Base-by-base conservation (phyloP, 305 asterid genomes). In the Plantago coronopus region DNA sequence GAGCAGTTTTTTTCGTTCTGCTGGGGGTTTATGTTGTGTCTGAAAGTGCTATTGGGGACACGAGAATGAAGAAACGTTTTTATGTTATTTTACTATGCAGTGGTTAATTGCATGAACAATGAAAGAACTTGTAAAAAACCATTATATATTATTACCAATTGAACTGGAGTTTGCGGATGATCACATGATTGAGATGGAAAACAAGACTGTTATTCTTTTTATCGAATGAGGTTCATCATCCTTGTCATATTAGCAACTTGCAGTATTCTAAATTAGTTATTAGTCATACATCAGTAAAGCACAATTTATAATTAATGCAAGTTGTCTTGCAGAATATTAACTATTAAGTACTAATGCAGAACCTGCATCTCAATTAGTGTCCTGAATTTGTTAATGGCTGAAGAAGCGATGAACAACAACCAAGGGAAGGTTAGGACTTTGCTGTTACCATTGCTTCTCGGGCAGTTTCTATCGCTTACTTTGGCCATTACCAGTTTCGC, bases 401-500 rank as follows among this genome's bases (percentile, higher is more conserved):
- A 53, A 53, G 57, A 53, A 53, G 57, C 57, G 40, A 53, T 53
- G 57, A 53, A 12, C 38, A 18, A 0, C 17, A 21, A 22, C 4
- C 38, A 53, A 25, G 18, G 12, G 13, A 53, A 53, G 8, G 20
- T 20, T 34, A 16, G 40, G n/a, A 22, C 57, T 23, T 25, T 53
- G 42, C 10, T 38, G n/a, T 38, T 53, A 17, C 25, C 31, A 3
- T 53, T 53, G 57, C 7, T 53, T 16, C 31, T 53, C 2, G 57
- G 57, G 27, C 57, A 53, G 17, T 10, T 23, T 8, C 38, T 53
- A 13, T 53, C 57, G 5, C 31, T 53, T 25, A 20, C 34, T 53
- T 53, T 53, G 57, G 57, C 57, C 38, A 25, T 53, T 1, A 22
- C 40, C 40, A 53, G 19, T n/a, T 53, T 53, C 40, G 17, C 57